Conservation (phyloP, 352 stramenopile species). For the Phytophthora sojae region DNA sequence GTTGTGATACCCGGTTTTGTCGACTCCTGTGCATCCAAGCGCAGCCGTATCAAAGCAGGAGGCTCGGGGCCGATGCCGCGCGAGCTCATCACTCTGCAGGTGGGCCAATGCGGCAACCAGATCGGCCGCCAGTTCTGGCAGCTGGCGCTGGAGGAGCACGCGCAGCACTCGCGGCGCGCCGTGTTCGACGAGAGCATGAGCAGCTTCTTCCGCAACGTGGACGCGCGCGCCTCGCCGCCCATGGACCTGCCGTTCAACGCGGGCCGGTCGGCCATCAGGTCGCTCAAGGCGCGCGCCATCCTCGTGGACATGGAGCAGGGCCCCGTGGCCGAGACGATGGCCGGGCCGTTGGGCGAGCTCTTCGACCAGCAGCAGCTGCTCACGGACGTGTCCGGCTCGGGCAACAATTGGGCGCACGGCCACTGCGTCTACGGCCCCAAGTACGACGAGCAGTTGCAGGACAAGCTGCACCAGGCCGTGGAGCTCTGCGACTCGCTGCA, state of each 20-base stretch:
- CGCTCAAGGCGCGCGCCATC: conserved; percentile 87
- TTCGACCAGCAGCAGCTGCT: conserved; percentile 91
- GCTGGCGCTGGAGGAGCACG: conserved; percentile 91
- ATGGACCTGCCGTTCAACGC: conserved; percentile 59
- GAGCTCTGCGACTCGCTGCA: conserved; percentile 93
- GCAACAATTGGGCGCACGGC: conserved; percentile 95
- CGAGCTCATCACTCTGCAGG: conserved; percentile 91
- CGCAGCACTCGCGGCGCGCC: conserved; percentile 57
- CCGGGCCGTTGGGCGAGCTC: conserved; percentile 83
- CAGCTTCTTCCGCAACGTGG: conserved; percentile 93
- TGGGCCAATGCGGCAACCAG: conserved; percentile 96
- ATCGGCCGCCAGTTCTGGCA: conserved; percentile 94
- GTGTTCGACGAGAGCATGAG: conserved; percentile 93
- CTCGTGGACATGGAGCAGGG: conserved; percentile 95
- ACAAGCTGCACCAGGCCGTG: conserved; percentile 71
- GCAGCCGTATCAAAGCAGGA: no score
- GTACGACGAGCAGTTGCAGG: conserved; percentile 84
- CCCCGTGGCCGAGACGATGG: conserved; percentile 85
- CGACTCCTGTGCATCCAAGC: not conserved
- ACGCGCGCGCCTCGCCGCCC: conserved; percentile 73
- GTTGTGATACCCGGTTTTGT: conserved; percentile 7
- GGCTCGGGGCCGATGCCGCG: conserved; percentile 60
- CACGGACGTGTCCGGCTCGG: conserved; percentile 89
- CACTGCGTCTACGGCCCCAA: conserved; percentile 89
- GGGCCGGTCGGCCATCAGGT: conserved; percentile 49